Percentiles rank a stretch among this genome's conserved stretches.
These are phyloP conservation scores for Globisporangium nagaii DNA, from an alignment of 352 stramenopile species.

Conservation along the genomic window DNA sequence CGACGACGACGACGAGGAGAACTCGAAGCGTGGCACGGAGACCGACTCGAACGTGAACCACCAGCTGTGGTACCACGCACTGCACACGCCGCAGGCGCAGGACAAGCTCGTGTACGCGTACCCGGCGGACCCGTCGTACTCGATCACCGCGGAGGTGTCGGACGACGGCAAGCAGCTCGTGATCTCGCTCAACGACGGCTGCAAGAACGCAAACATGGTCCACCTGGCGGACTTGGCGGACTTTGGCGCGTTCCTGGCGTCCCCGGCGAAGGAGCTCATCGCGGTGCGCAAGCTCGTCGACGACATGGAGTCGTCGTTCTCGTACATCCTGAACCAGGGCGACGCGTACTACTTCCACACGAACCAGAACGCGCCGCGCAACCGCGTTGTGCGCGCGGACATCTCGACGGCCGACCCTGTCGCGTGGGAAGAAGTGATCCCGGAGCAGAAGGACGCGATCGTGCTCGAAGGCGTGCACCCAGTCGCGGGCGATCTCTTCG, in stretches of 20 bases:
- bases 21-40: constrained; percentile 67
- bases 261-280: constrained; percentile 24
- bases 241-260: constrained; percentile 46
- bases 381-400: constrained; percentile 59
- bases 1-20: constrained; percentile 19
- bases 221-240: constrained; percentile 53
- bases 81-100: constrained; percentile 63
- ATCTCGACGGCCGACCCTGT: constrained; percentile 14
- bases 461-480: constrained; percentile 74
- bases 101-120: constrained; percentile 78
- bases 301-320: constrained; percentile 81
- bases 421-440: constrained; percentile 79
- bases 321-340: constrained; percentile 87
- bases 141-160: constrained; percentile 58
- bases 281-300: constrained; percentile 77
- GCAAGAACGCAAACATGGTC: constrained; percentile 89
- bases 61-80: constrained; percentile 74
- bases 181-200: constrained; percentile 75
- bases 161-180: constrained; percentile 77
- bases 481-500: constrained; percentile 57
- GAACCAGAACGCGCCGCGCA: constrained; percentile 74
- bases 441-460: constrained; percentile 60
- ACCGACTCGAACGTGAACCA: constrained; percentile 76
- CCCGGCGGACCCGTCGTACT: constrained; percentile 68
- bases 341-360: constrained; percentile 85